phyloP scores from a whole-genome alignment of 768 basidiomycete genomes.

The Roridomyces roridus region DNA sequence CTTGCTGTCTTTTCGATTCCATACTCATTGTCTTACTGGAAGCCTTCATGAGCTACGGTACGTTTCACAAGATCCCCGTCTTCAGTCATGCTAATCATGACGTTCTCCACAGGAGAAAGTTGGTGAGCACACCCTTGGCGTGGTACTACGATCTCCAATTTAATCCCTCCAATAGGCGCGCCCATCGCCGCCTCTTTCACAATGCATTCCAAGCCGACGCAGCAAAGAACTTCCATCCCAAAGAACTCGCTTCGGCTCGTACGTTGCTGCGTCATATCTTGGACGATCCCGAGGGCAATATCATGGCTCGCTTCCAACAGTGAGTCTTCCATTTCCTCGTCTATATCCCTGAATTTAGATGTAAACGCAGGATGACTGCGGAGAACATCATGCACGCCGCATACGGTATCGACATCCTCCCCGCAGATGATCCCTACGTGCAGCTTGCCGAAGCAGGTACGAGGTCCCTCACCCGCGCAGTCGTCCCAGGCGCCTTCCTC shows the following conservation, averaged over 20 bases:
- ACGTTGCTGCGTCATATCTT: conserved; percentile 30
- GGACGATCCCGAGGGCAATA: conserved; percentile 28
- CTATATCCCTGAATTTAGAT: background rate
- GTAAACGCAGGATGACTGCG: conserved; percentile 30
- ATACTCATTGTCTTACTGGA: background rate
- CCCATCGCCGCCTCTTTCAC: conserved; percentile 29
- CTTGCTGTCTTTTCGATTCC: conserved; percentile 11
- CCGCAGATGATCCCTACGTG: conserved; percentile 32
- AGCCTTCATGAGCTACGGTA: conserved; percentile 27
- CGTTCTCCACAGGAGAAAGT: conserved; percentile 17
- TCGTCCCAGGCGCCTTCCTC: conserved; percentile 35
- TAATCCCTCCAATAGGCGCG: conserved; percentile 23
- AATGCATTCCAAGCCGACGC: conserved; percentile 27
- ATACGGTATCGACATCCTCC: conserved; percentile 33
- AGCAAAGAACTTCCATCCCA: conserved; percentile 26
- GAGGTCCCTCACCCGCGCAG: conserved; percentile 27
- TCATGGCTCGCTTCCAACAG: conserved; percentile 34
- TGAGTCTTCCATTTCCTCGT: conserved; percentile 19
- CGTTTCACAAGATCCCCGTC: background rate
- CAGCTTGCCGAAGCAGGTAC: conserved; percentile 28
- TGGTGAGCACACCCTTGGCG: too few species aligned
- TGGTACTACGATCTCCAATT: too few species aligned
- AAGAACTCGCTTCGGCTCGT: conserved; percentile 27
- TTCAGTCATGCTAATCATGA: background rate
- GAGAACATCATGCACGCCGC: conserved; percentile 30